Base-by-base conservation (phyloP, 2,329 filamentous ascomycete species). In the Capronia coronata region DNA sequence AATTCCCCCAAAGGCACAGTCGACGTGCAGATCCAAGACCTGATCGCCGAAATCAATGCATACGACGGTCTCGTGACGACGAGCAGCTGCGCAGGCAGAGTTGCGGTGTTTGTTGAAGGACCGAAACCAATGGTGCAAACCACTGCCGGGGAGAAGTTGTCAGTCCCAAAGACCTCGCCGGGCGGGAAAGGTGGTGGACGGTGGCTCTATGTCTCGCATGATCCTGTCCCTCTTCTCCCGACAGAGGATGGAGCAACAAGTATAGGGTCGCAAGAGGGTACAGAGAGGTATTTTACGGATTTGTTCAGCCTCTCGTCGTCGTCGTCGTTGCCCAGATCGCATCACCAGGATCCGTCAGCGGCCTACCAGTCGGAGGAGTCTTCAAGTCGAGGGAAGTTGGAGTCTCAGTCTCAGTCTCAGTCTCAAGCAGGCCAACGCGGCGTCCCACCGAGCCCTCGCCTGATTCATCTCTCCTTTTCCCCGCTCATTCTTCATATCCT, bases 171-270 rank as follows among this genome's bases (percentile, higher is more conserved):
- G n/a, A 52, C 43, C 57, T 80, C 81, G 2, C 76, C 84, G 1
- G 88, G 89, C 0, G 90, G 89, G 1, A 96, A 96, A 66, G 90
- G 90, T 8, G 88, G 83, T 8, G 86, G 90, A 8, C 75, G 74
- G 48, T 97, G 91, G 90, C 68, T 96, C 22, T 95, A 83, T 68
- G 86, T 95, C 46, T 90, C 87, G 46, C 91, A 97, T 69, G 82
- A 87, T 59, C 80, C 86, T 1, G 69, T 91, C 29, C 57, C 65
- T 9, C 4, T 19, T 2, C 14, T 2, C 7, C 1, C 6, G 18
- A 19, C 14, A 37, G 23, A 37, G 2, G 8, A 37, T n/a, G 19
- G n/a, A 25, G 16, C 7, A 8, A 11, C n/a, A n/a, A n/a, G n/a
- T n/a, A n/a, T n/a, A n/a, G n/a, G n/a, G n/a, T n/a, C n/a, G n/a